A percentile compares a stretch with the other conserved stretches of the same genome.
phyloP scores from a whole-genome alignment of 2,329 filamentous ascomycete genomes.

The Geosmithia putterillii region DNA sequence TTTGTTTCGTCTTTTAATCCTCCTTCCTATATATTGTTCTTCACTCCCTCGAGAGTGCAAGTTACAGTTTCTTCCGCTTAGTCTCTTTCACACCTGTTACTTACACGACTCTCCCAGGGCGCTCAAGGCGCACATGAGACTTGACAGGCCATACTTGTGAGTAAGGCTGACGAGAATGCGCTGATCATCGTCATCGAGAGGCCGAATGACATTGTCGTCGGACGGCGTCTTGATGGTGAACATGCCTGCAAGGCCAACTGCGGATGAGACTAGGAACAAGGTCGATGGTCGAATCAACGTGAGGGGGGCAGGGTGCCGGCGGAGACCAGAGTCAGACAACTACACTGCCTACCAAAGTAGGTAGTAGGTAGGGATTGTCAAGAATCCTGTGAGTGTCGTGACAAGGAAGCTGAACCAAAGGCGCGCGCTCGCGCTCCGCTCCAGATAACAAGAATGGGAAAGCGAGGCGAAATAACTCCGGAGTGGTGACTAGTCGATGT shows the following conservation, averaged over 20 bases:
- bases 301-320: too few relatives aligned
- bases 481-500: too few relatives aligned
- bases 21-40: not conserved
- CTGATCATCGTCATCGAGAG: constrained; percentile 24
- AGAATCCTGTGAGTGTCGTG: too few relatives aligned
- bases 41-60: not conserved
- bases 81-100: constrained; percentile 6
- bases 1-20: not conserved
- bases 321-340: not conserved
- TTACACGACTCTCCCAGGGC: constrained; percentile 23
- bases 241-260: constrained; percentile 12
- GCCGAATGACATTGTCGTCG: constrained; percentile 21
- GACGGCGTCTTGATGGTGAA: constrained; percentile 17
- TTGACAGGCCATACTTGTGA: constrained; percentile 24
- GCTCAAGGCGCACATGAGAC: constrained; percentile 21
- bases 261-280: too few relatives aligned
- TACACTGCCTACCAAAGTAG: too few relatives aligned
- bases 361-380: too few relatives aligned
- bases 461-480: too few relatives aligned
- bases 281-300: too few relatives aligned
- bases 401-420: too few relatives aligned
- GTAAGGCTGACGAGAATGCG: constrained; percentile 21
- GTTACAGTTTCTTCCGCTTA: not conserved
- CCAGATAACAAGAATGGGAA: too few relatives aligned
- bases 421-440: too few relatives aligned